Evolutionary conservation across 768 basidiomycete species (phyloP), one percentile per base, ranked within the genome.

Genomic region (Collybia nuda): DNA sequence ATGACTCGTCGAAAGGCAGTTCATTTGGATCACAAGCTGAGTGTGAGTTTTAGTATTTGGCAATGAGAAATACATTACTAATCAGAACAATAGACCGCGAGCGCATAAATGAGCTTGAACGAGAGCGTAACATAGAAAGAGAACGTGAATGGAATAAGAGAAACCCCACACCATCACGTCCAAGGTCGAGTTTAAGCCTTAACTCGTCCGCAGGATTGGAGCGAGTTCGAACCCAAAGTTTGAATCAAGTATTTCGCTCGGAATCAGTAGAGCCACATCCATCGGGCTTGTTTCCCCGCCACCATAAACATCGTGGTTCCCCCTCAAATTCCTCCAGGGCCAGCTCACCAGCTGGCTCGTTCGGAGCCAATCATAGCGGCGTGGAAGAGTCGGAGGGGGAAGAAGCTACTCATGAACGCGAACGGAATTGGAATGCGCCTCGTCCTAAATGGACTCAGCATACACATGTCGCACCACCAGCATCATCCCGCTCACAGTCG

Each of bases 391-490:
- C 54, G 2, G 56, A 56, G 15, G 60, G 67, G 4, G 56, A 50
- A 12, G 62, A 68, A 35, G 42, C 57, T 23, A 44, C 58, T 7
- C 63, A 66, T 41, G 76, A 78, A 56, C 75, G 84, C 42, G 85
- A 87, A 64, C 73, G 82, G 42, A 87, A 87, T 57, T 87, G 85
- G 86, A 83, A 85, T 62, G 77, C 84, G 6, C 82, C 80, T n/a
- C 78, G 73, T 32, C 84, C 81, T 6, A 75, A 71, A 44, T 85
- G 84, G 84, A 61, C 67, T 17, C 55, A 57, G 26, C 64, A 57
- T 43, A 24, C 49, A 28, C 51, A 57, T 53, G 54, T 47, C 18
- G 53, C 58, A n/a, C 53, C 51, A 15, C 26, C 49, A 21, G 32
- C 48, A 17, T 46, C 56, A 19, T 48, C 45, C 6, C 22, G 24